A percentile compares a stretch with the other conserved stretches of the same genome.
These are phyloP conservation scores for Tarenaya hassleriana DNA, from an alignment of 345 rosid genomes.

Conservation along the genomic window DNA sequence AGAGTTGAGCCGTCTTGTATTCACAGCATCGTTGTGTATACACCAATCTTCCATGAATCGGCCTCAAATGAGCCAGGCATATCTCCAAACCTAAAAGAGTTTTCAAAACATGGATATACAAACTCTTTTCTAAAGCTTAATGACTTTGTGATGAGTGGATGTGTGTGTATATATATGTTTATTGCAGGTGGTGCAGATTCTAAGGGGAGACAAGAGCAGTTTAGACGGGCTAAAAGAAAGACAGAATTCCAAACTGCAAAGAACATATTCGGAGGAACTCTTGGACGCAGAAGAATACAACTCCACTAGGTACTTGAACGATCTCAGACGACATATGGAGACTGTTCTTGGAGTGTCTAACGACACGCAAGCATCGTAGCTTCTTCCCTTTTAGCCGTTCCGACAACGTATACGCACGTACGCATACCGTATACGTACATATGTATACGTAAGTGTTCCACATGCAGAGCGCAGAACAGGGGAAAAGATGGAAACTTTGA, in stretches of 20 bases:
- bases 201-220: conserved; percentile 45
- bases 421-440: too few relatives aligned
- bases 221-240: conserved; percentile 31
- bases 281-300: conserved; percentile 65
- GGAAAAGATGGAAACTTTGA: too few relatives aligned
- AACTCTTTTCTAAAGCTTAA: not conserved
- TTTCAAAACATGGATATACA: not conserved
- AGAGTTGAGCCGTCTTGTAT: conserved; percentile 42
- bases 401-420: too few relatives aligned
- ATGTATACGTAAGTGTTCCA: too few relatives aligned
- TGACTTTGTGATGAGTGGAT: too few relatives aligned
- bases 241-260: conserved; percentile 30
- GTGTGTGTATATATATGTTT: not conserved
- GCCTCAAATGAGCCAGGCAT: conserved; percentile 82
- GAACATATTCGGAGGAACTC: conserved; percentile 70
- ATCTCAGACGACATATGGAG: conserved; percentile 55
- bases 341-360: conserved; percentile 38
- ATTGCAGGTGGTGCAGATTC: conserved; percentile 49
- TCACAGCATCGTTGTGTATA: conserved; percentile 55
- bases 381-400: too few relatives aligned
- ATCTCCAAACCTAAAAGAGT: not conserved
- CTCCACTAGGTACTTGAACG: conserved; percentile 48
- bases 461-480: too few relatives aligned
- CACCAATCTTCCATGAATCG: conserved; percentile 48
- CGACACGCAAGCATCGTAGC: not conserved